Evolutionary conservation across 108 stramenopile species (phyloP), one percentile per base, ranked within the genome.

Genomic region (Skeletonema grethae): DNA sequence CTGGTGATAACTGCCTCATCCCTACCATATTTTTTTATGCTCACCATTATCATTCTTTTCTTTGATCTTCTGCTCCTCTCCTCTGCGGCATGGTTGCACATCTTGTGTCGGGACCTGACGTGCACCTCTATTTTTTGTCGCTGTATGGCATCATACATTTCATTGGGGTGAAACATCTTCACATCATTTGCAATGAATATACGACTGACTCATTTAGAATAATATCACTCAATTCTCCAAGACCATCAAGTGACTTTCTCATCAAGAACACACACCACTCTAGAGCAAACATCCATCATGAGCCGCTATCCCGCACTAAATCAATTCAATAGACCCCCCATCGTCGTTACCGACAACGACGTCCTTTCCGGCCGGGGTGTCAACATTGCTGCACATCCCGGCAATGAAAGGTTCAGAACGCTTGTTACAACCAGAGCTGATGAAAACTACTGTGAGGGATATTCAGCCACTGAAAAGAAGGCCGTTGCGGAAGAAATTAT

Each of bases 331-430:
- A 67, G 59, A 29, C 73, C 73, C 22, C 75, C 75, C 75, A 84
- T 86, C 57, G 78, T 72, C 22, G 84, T 87, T 16, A 75, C 86
- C 64, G 86, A 86, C 39, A 85, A 90, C 67, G 89, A 93, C 70
- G 92, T 93, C 36, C 82, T 93, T 46, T 79, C 60, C 53, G 93
- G 90, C 34, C 70, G 93, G 13, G 93, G 93, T 16, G 89, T 91
- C 32, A 90, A 88, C 67, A 90, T 91, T 57, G 87, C 93, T 29
- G 80, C 85, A 31, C 90, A 90, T 63, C 76, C 90, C 22, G 93
- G 93, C 9, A 91, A 91, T 67, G 85, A 89, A 67, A 79, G 93
- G 32, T 91, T 90, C 62, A 89, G 93, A 41, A 63, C 89, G 4
- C 71, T 94, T 13, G 78, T 91, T 18, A 87, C 83, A 25, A 81